Conservation (phyloP, 2,329 filamentous ascomycete genomes). For the Scedosporium boydii region DNA sequence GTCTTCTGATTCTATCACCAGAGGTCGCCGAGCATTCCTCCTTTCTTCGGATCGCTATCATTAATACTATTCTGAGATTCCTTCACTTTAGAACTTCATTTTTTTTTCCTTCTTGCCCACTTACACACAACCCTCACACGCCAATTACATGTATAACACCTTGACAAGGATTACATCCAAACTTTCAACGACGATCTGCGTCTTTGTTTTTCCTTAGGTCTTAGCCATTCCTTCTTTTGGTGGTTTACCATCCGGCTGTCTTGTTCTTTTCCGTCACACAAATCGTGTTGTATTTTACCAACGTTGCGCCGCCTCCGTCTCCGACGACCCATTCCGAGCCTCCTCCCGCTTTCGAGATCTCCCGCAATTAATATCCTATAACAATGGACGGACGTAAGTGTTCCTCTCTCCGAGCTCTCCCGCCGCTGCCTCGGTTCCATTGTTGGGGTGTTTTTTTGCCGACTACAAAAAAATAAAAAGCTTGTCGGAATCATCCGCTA, state of each 20-base stretch:
- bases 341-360: neutral
- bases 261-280: neutral
- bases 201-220: neutral
- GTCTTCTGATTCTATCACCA: neutral
- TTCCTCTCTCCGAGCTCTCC: neutral
- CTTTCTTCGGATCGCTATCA: neutral
- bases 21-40: conserved; percentile 1
- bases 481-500: too few relatives aligned
- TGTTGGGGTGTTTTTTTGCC: too few relatives aligned
- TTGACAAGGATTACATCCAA: neutral
- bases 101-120: neutral
- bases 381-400: conserved; percentile 6
- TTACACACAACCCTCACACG: neutral
- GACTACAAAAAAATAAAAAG: too few relatives aligned
- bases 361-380: neutral
- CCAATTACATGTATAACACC: neutral
- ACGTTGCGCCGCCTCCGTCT: conserved; percentile 1
- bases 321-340: neutral
- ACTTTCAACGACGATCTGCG: neutral
- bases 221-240: neutral
- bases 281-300: neutral
- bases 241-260: neutral
- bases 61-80: neutral
- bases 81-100: neutral
- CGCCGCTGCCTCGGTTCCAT: neutral